These are phyloP conservation scores for Stereocaulon alpinum DNA, from an alignment of 495 filamentous ascomycete species.

Conservation along the genomic window DNA sequence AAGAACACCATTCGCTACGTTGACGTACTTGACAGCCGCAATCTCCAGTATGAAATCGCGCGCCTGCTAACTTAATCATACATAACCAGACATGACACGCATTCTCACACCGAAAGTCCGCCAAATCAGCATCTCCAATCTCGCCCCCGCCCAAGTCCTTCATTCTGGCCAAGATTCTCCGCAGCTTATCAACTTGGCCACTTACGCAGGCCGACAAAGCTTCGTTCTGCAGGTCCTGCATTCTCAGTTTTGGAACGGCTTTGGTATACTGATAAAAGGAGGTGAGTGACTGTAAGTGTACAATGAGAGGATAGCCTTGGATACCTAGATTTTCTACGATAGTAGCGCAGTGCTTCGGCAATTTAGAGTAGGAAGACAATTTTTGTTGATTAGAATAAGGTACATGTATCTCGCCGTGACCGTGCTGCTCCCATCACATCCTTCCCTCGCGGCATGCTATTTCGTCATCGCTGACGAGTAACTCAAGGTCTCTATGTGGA, in stretches of 20 bases:
- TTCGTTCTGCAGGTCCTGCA: slow-evolving; percentile 4
- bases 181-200: not conserved
- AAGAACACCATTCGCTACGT: slow-evolving; percentile 17
- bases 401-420: too few species aligned
- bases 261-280: not conserved
- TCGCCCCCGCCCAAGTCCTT: slow-evolving; percentile 25
- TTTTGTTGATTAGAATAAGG: too few species aligned
- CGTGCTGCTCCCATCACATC: too few species aligned
- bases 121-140: slow-evolving; percentile 53
- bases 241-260: not conserved
- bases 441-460: too few species aligned
- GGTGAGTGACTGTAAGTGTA: not conserved
- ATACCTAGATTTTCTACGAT: too few species aligned
- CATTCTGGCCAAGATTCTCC: not conserved
- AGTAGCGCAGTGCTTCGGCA: too few species aligned
- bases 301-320: not conserved
- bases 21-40: slow-evolving; percentile 15
- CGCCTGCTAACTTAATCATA: not conserved
- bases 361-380: too few species aligned
- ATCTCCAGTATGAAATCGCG: not conserved
- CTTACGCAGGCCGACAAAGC: slow-evolving; percentile 7
- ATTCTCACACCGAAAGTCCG: slow-evolving; percentile 45
- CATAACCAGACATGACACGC: slow-evolving; percentile 30
- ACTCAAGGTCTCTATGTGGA: not conserved
- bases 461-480: too few species aligned